Evolutionary conservation across 495 filamentous ascomycete species (phyloP).

Genomic region (Penicillium steckii): DNA sequence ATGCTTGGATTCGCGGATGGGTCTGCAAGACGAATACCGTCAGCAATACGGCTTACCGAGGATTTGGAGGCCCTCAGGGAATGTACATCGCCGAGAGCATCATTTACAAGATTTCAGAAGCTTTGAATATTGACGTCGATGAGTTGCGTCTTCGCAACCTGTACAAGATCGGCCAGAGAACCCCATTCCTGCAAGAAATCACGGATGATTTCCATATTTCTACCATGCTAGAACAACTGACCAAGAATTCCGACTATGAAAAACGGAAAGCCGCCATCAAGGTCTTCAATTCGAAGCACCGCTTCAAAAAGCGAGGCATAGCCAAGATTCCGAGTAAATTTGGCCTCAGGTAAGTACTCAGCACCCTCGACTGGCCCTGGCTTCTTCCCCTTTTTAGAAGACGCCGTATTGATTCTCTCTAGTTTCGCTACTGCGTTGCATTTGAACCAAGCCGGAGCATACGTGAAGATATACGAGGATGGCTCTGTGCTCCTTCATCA

Average conservation of each 20-base stretch:
- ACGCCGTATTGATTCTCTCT: not conserved
- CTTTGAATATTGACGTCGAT: not conserved
- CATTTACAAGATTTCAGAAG: not conserved
- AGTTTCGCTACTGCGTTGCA: not conserved
- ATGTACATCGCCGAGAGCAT: not conserved
- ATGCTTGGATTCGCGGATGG: not conserved
- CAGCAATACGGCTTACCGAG: not conserved
- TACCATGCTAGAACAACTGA: not conserved
- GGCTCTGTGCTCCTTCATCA: not conserved
- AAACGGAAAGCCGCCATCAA: not conserved
- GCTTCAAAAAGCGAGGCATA: not conserved
- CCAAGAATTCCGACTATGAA: not conserved
- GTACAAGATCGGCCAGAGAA: not conserved
- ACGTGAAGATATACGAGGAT: not conserved
- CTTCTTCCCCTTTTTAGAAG: not conserved
- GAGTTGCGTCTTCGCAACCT: not conserved
- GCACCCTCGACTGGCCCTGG: not conserved
- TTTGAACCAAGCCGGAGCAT: not conserved
- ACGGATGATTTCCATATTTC: not conserved
- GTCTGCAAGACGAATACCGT: not conserved
- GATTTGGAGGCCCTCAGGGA: not conserved
- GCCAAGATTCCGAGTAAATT: not conserved
- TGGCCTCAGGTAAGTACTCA: not conserved
- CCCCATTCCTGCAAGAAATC: not conserved
- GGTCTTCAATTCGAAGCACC: not conserved